These are phyloP conservation scores for Vanrija pseudolonga DNA, from an alignment of 1,284 basidiomycete species.

Conservation along the genomic window DNA sequence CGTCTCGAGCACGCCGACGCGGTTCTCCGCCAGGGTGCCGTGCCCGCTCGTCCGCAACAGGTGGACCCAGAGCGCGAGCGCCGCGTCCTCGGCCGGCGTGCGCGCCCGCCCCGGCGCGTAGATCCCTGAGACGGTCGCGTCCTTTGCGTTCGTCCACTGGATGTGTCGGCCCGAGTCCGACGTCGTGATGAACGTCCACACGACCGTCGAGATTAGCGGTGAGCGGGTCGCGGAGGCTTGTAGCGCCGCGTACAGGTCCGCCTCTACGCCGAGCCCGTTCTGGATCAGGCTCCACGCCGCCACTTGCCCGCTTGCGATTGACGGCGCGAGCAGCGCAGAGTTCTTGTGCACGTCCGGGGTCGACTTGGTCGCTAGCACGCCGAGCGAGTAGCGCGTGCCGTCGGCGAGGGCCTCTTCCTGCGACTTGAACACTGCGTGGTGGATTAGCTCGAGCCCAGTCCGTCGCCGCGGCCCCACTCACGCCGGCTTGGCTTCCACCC, in stretches of 20 bases:
- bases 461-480: conserved; percentile 25
- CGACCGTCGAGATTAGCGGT: conserved; percentile 32
- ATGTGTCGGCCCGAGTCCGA: conserved; percentile 20
- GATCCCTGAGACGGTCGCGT: conserved; percentile 23
- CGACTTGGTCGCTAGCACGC: conserved; percentile 67
- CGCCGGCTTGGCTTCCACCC: conserved; percentile 64
- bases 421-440: conserved; percentile 56
- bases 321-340: conserved; percentile 58
- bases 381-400: conserved; percentile 61
- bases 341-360: conserved; percentile 64
- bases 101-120: conserved; percentile 27
- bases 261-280: conserved; percentile 71
- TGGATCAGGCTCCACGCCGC: conserved; percentile 60
- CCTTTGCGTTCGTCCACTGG: conserved; percentile 23
- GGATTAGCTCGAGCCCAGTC: too few species aligned
- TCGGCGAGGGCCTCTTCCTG: conserved; percentile 55
- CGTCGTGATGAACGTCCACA: conserved; percentile 34
- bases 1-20: conserved; percentile 25
- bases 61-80: conserved; percentile 15
- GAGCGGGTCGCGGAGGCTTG: conserved; percentile 46
- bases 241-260: conserved; percentile 51
- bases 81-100: conserved; percentile 9
- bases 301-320: conserved; percentile 56
- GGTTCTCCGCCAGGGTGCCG: conserved; percentile 16
- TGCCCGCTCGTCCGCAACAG: conserved; percentile 9